Conservation (phyloP, 768 basidiomycete species). For the Auriscalpium orientale region DNA sequence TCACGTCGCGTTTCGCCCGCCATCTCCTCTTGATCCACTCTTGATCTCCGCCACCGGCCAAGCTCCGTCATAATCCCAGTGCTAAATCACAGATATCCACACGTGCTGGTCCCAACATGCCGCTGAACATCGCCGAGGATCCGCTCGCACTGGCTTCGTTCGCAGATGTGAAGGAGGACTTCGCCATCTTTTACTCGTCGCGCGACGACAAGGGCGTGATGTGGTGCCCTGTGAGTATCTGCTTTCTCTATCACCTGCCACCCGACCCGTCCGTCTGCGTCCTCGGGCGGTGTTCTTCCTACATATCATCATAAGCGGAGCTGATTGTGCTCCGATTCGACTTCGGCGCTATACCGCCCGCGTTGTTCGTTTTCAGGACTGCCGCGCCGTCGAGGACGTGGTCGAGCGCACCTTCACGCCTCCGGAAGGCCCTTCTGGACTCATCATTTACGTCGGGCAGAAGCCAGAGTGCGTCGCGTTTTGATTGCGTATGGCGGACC, state of each 20-base stretch:
- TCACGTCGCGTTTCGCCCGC: no score
- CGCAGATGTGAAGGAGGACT: slow-evolving; percentile 37
- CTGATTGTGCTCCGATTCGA: no score
- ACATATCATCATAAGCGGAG: no score
- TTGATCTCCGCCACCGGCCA: no score
- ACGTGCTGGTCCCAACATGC: slow-evolving; percentile 6
- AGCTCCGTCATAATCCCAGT: no score
- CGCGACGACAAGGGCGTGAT: slow-evolving; percentile 45
- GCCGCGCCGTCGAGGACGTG: slow-evolving; percentile 49
- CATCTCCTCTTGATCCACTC: no score
- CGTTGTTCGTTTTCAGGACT: slow-evolving; percentile 40
- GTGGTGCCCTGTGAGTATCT: slow-evolving; percentile 62
- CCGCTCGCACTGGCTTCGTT: slow-evolving; percentile 36
- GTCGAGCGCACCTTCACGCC: slow-evolving; percentile 44
- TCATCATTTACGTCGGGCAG: slow-evolving; percentile 66
- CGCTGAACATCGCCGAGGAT: slow-evolving; percentile 7
- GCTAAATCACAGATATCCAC: no score
- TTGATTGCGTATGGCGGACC: neutral
- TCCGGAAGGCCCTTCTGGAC: slow-evolving; percentile 39
- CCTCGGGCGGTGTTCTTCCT: no score
- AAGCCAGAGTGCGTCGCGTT: slow-evolving; percentile 42
- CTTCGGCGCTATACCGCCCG: neutral
- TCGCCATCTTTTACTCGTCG: slow-evolving; percentile 66
- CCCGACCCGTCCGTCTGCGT: no score
- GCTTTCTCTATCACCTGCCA: neutral